Percentiles rank a stretch among this genome's conserved stretches.
These are phyloP conservation scores for Mucor racemosus DNA, from an alignment of 371 early-diverging fungal genomes.

Conservation along the genomic window DNA sequence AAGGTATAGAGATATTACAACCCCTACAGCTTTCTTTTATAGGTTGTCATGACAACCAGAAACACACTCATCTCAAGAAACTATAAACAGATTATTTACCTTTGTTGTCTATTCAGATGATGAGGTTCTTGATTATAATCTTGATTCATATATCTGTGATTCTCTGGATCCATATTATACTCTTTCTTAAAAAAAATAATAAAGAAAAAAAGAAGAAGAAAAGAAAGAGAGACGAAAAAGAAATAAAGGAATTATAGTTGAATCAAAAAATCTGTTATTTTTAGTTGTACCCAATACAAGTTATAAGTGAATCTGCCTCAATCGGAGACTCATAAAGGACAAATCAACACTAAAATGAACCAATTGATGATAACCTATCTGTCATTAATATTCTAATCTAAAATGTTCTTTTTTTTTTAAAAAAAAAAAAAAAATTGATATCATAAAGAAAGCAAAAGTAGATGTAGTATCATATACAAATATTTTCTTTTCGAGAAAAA, in stretches of 20 bases:
- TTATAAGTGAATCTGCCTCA: neutral
- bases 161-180: neutral
- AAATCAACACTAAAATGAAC: constrained; percentile 5
- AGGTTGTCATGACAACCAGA: neutral
- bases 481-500: no score
- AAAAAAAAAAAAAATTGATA: no score
- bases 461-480: no score
- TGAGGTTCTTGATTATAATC: constrained; percentile 1
- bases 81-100: constrained; percentile 1
- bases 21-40: neutral
- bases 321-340: neutral
- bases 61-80: neutral
- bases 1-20: neutral
- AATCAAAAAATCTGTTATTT: neutral
- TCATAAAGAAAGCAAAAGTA: no score
- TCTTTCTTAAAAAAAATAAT: neutral
- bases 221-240: neutral
- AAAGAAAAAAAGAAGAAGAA: neutral
- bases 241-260: no score
- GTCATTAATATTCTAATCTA: neutral
- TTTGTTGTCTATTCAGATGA: neutral
- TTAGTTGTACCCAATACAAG: neutral
- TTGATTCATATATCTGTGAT: constrained; percentile 1
- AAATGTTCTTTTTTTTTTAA: no score
- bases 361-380: constrained; percentile 7